Conservation (phyloP, 331 rosid genomes). For the Malus hybrid region DNA sequence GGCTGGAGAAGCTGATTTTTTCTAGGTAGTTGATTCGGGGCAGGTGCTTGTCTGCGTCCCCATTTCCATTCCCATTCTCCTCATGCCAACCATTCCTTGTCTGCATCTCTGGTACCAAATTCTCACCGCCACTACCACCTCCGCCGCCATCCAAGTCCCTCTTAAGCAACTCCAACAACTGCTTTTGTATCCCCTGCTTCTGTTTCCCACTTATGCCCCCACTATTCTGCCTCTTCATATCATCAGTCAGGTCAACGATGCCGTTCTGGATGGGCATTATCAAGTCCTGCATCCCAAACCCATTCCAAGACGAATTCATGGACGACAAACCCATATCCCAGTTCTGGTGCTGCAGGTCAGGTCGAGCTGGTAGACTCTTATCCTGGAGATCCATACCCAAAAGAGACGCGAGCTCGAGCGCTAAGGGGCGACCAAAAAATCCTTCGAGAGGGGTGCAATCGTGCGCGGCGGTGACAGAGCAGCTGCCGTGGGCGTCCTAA, state of each 20-base stretch:
- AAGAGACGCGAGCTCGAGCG: conserved; percentile 42
- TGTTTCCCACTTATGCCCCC: conserved; percentile 34
- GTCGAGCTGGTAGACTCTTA: neutral
- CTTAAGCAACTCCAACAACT: conserved; percentile 46
- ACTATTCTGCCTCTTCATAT: conserved; percentile 17
- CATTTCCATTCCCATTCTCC: too few species aligned
- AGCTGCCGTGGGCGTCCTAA: conserved; percentile 47
- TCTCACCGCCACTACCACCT: conserved; percentile 4
- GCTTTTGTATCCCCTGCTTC: conserved; percentile 46
- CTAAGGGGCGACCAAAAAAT: conserved; percentile 54
- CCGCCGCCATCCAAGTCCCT: conserved; percentile 23
- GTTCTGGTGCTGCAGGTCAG: neutral
- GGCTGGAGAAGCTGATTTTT: conserved; percentile 57
- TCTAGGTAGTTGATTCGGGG: conserved; percentile 71
- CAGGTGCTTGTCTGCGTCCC: conserved; percentile 51
- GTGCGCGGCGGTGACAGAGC: conserved; percentile 38
- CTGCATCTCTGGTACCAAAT: conserved; percentile 21
- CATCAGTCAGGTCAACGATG: conserved; percentile 2
- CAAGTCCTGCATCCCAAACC: conserved; percentile 29
- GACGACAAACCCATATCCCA: conserved; percentile 15
- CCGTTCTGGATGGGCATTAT: conserved; percentile 36
- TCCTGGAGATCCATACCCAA: conserved; percentile 41
- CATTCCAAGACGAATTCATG: conserved; percentile 16
- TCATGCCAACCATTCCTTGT: conserved; percentile 27
- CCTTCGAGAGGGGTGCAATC: conserved; percentile 34